A percentile compares a stretch with the other conserved stretches of the same genome.
Conservation (phyloP, 768 basidiomycete species). For the Tulasnella calospora region DNA sequence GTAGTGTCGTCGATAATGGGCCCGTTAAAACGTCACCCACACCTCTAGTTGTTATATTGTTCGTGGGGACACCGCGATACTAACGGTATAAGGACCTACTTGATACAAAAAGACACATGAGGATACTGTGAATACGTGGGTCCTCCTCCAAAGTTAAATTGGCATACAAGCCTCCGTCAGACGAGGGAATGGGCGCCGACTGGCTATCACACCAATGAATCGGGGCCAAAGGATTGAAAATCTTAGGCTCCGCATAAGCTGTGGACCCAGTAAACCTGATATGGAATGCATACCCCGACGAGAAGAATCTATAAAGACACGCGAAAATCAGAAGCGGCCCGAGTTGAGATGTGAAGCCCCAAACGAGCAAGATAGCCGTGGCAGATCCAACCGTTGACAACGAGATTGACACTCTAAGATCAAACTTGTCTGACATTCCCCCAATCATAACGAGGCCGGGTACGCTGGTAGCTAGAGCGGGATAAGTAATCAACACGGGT, state of each 20-base stretch:
- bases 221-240: constrained; percentile 22
- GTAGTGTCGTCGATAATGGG: not conserved
- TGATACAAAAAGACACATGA: not conserved
- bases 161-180: not conserved
- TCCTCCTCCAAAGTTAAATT: not conserved
- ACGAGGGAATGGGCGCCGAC: not conserved
- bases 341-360: constrained; percentile 13
- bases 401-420: constrained; percentile 1
- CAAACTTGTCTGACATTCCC: constrained; percentile 1
- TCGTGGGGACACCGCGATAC: not conserved
- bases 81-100: not conserved
- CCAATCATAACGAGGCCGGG: constrained; percentile 8
- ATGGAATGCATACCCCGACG: constrained; percentile 3
- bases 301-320: constrained; percentile 16
- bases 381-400: constrained; percentile 2
- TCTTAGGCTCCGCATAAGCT: not conserved
- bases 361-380: constrained; percentile 6
- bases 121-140: not conserved
- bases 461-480: not conserved
- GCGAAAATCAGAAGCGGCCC: constrained; percentile 16
- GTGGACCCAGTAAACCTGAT: not conserved
- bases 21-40: not conserved
- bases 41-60: not conserved
- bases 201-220: constrained; percentile 20
- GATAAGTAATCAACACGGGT: not conserved